Conservation (phyloP, 345 rosid species). For the Pistacia integerrima region DNA sequence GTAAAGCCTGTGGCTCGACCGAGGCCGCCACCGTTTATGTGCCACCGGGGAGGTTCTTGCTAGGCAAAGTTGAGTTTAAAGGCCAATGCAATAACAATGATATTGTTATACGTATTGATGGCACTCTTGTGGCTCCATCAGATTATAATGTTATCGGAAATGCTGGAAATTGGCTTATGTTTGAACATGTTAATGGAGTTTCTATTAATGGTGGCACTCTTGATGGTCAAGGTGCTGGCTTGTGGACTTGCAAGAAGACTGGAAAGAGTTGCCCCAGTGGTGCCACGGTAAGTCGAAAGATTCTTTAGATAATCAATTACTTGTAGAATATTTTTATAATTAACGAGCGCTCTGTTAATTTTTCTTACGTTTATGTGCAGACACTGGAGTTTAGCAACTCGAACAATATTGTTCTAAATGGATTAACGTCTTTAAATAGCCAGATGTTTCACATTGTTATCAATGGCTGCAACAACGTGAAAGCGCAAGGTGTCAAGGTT, state of each 20-base stretch:
- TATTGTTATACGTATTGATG: constrained; percentile 45
- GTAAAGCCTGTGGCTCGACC: constrained; percentile 51
- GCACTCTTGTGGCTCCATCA: too few species aligned
- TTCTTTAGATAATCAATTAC: not conserved
- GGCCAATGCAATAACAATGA: too few species aligned
- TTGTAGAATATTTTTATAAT: too few species aligned
- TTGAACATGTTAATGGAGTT: too few species aligned
- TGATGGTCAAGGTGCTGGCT: constrained; percentile 2
- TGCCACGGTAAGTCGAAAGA: not conserved
- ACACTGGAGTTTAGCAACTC: not conserved
- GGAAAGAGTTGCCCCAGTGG: not conserved
- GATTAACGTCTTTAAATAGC: not conserved
- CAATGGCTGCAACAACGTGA: not conserved
- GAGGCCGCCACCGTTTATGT: too few species aligned
- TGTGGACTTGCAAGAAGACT: constrained; percentile 2
- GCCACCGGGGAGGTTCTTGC: too few species aligned
- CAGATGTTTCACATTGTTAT: not conserved
- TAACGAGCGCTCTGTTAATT: too few species aligned
- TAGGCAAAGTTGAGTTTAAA: too few species aligned
- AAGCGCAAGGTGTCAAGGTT: not conserved
- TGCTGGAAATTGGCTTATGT: too few species aligned
- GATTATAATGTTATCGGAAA: too few species aligned
- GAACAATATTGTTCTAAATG: not conserved
- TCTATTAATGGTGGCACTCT: constrained; percentile 25
- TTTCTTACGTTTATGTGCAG: not conserved